Base-by-base conservation (phyloP, 2,329 filamentous ascomycete species). In the Xylaria sp. region DNA sequence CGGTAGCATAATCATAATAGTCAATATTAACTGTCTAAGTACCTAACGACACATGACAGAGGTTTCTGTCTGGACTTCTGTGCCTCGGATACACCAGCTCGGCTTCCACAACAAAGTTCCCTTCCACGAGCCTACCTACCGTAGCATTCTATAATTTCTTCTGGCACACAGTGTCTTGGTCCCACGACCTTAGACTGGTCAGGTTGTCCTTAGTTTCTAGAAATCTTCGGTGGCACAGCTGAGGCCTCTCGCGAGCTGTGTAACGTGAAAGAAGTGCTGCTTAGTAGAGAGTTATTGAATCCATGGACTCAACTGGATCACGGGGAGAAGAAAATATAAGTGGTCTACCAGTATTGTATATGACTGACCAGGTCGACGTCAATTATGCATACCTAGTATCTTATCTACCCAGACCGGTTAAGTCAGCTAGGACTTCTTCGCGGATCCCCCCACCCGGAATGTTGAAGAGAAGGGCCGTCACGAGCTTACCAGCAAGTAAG, bases 371-470 rank as follows among this genome's bases (percentile, higher is more conserved):
- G 28, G 20, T 23, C 55, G 55, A 41, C 55, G 37, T 44, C 34
- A 41, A 58, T 10, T 23, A 48, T 59, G 18, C 6, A 46, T 13
- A 18, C 4, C 15, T 3, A 46, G n/a, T 4, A 18, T 46, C 41
- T 18, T 46, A 46, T 18, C 15, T 18, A n/a, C 41, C 15, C 15
- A 18, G 41, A 18, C 18, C 13, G 41, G 41, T 46, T 48, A 61
- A 25, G 41, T 39, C 28, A 57, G 54, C 44, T 67, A 64, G 60
- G 60, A 60, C 66, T 65, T 8, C 15, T 46, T 46, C 41, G 61
- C 62, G 63, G 63, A 23, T 55, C 41, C 63, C 63, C 63, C 67
- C 63, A 66, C 67, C 41, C 63, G 60, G 67, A 8, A 63, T 52
- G 28, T 63, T 54, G 52, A 63, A 55, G 41, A 63, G 63, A 18